phyloP scores from a whole-genome alignment of 1,284 basidiomycete species.

The Coniferiporia sulphurascens region DNA sequence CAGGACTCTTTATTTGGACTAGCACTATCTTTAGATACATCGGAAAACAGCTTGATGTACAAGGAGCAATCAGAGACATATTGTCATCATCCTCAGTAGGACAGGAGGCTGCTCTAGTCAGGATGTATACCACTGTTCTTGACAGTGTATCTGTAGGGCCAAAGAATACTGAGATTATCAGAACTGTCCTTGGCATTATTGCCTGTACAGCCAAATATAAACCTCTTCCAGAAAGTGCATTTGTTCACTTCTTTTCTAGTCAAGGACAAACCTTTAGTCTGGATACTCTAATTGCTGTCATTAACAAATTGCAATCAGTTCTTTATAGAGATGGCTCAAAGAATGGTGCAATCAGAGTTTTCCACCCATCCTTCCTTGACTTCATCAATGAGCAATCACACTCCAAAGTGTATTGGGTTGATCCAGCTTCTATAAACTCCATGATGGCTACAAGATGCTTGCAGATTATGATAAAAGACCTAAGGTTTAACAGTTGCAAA shows the following conservation, averaged over 20 bases:
- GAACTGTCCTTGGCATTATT: not conserved
- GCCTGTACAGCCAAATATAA: not conserved
- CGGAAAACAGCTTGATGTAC: constrained; percentile 6
- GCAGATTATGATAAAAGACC: constrained; percentile 26
- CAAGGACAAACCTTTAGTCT: not conserved
- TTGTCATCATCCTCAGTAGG: not conserved
- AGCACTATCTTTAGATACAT: constrained; percentile 26
- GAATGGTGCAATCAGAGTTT: constrained; percentile 3
- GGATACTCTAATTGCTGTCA: not conserved
- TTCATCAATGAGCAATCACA: constrained; percentile 5
- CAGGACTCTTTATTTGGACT: constrained; percentile 28
- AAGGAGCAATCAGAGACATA: not conserved
- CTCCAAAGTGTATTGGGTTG: constrained; percentile 22
- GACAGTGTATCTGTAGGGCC: not conserved
- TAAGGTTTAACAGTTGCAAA: constrained; percentile 33
- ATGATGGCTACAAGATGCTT: constrained; percentile 22
- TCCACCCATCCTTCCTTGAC: constrained; percentile 19
- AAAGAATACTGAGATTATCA: not conserved
- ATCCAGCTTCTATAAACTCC: constrained; percentile 11
- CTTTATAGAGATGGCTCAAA: not conserved
- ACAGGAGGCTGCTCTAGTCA: not conserved
- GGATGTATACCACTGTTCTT: not conserved
- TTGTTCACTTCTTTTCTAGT: not conserved
- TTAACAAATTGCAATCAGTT: constrained; percentile 1
- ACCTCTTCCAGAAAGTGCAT: not conserved